These are phyloP conservation scores for Trametes polyzona DNA, from an alignment of 1,284 basidiomycete genomes.

Conservation along the genomic window DNA sequence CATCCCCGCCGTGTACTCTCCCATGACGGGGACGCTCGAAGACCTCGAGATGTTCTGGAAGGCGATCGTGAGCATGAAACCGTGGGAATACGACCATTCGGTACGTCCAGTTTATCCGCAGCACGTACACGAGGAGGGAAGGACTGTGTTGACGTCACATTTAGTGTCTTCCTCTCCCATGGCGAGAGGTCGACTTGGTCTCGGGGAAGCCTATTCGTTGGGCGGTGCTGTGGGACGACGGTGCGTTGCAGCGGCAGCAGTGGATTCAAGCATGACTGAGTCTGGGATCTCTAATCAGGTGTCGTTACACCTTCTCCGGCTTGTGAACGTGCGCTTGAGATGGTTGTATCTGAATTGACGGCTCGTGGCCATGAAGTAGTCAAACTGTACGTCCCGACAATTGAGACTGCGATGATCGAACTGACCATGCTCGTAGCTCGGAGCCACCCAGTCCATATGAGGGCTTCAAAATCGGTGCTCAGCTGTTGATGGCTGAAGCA, in stretches of 20 bases:
- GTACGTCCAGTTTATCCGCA: slow-evolving; percentile 37
- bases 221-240: slow-evolving; percentile 61
- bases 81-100: slow-evolving; percentile 64
- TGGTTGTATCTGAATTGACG: slow-evolving; percentile 50
- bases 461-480: slow-evolving; percentile 42
- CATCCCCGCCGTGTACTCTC: slow-evolving; percentile 36
- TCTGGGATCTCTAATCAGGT: slow-evolving; percentile 19
- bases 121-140: background rate
- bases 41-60: slow-evolving; percentile 39
- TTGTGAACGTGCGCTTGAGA: slow-evolving; percentile 57
- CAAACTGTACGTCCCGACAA: slow-evolving; percentile 41
- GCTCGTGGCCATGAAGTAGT: slow-evolving; percentile 56
- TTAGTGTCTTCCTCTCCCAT: slow-evolving; percentile 59
- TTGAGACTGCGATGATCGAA: background rate
- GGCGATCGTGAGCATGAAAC: slow-evolving; percentile 58
- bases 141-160: background rate
- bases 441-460: slow-evolving; percentile 43
- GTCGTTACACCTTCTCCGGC: slow-evolving; percentile 63
- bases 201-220: slow-evolving; percentile 45
- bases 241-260: slow-evolving; percentile 30
- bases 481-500: slow-evolving; percentile 44
- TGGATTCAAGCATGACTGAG: background rate
- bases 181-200: slow-evolving; percentile 50
- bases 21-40: slow-evolving; percentile 38
- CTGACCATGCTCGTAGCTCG: slow-evolving; percentile 20